Evolutionary conservation across 169 alveolate genomes (phyloP), one percentile per base, ranked within the genome.

Genomic region (Cytauxzoon felis): DNA sequence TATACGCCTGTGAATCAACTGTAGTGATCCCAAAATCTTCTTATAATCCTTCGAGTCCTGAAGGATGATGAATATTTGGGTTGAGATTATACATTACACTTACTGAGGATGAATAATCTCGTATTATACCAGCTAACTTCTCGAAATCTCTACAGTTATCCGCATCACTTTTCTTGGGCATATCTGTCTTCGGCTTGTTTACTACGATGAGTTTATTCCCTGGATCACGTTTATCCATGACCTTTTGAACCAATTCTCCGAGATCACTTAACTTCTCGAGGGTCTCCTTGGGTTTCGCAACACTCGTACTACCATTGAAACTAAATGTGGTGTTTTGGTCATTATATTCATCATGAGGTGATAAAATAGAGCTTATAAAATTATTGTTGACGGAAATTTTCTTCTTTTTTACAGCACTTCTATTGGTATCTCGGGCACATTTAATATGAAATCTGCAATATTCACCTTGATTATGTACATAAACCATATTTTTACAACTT

Each of bases 381-480:
- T 13, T 13, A 38, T 38, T 38, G 45, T 38, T 38, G n/a, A 38
- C 45, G 11, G n/a, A 13, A 38, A 11, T 38, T 48, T 9, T 48
- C 24, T 11, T 11, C 24, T 13, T 48, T 48, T 9, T 23, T 59
- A 1, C n/a, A 33, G 65, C 32, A 59, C 7, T n/a, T n/a, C n/a
- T n/a, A n/a, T n/a, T n/a, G n/a, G n/a, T n/a, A n/a, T n/a, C n/a
- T n/a, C n/a, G n/a, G n/a, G 72, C 61, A 3, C 54, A 30, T 36
- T 73, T 73, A n/a, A 63, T 24, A 52, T 73, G 84, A 58, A 47
- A 73, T 51, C 65, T 73, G 41, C 84, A 73, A 50, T 29, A 73
- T 18, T 73, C 84, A 3, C 84, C 84, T 29, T 73, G 78, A 48
- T 73, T 45, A 51, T 73, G 84, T 5, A 21, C 57, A 50, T 73